phyloP scores from a whole-genome alignment of 1,139 yeast genomes.

The Geotrichum candidum region DNA sequence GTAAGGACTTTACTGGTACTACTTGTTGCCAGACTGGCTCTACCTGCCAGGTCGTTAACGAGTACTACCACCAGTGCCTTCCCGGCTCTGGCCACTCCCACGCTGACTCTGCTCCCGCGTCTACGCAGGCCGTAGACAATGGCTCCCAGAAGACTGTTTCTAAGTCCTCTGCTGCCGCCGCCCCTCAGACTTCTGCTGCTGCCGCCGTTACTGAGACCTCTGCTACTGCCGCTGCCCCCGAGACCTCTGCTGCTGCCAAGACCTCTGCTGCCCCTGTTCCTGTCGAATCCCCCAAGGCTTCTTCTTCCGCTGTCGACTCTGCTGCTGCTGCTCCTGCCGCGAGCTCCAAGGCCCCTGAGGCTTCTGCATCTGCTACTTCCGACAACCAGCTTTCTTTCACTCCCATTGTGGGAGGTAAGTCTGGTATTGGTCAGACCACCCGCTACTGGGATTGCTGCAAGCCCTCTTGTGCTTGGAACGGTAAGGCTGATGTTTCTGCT shows the following conservation, averaged over 20 bases:
- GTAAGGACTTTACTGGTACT: conserved; percentile 10
- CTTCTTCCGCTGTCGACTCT: neutral
- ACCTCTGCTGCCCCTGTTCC: neutral
- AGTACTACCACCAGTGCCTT: conserved; percentile 15
- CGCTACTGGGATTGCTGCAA: conserved; percentile 23
- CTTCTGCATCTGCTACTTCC: neutral
- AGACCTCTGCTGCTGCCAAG: neutral
- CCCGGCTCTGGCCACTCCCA: conserved; percentile 11
- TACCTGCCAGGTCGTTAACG: conserved; percentile 5
- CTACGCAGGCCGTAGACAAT: neutral
- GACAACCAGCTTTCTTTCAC: neutral
- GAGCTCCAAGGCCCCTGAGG: neutral
- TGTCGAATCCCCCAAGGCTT: neutral
- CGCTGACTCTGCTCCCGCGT: neutral
- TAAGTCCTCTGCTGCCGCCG: neutral
- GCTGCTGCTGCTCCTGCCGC: neutral
- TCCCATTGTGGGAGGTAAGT: conserved; percentile 17
- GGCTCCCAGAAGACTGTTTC: neutral
- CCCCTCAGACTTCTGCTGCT: neutral
- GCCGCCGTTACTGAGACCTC: neutral
- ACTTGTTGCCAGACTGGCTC: conserved; percentile 17
- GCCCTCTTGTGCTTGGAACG: conserved; percentile 21
- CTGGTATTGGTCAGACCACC: conserved; percentile 20
- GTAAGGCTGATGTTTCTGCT: conserved; percentile 16
- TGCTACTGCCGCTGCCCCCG: no score